These are phyloP conservation scores for Diospyros kaki DNA, from an alignment of 148 eudicot species.

Conservation along the genomic window DNA sequence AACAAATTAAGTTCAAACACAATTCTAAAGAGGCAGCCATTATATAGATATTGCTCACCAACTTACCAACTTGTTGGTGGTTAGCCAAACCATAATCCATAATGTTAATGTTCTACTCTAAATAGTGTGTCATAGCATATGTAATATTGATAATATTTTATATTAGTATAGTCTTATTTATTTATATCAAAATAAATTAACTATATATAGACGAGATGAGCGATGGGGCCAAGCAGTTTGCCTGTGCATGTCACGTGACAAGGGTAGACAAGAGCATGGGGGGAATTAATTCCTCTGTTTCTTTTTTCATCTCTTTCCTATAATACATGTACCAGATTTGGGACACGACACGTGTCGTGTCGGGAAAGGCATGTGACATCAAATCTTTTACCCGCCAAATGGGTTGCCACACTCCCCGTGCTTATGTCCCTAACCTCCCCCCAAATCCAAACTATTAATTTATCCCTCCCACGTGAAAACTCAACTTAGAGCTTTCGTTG, in stretches of 20 bases:
- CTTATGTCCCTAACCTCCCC: conserved; percentile 28
- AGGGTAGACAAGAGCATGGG: conserved; percentile 20
- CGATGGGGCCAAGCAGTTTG: neutral
- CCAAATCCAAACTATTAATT: too few species aligned
- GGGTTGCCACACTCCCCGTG: conserved; percentile 30
- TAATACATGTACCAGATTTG: conserved; percentile 3
- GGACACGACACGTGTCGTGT: conserved; percentile 33
- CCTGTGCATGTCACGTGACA: conserved; percentile 1
- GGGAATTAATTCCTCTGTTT: conserved; percentile 19
- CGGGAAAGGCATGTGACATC: conserved; percentile 31
- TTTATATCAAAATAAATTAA: too few species aligned
- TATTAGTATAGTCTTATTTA: too few species aligned
- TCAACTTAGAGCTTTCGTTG: too few species aligned
- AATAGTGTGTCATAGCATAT: neutral
- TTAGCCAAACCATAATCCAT: neutral
- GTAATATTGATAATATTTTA: too few species aligned
- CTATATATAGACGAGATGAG: neutral
- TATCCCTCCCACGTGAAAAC: too few species aligned
- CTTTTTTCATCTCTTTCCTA: neutral
- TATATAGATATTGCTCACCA: neutral
- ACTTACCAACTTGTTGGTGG: neutral
- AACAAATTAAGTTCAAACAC: too few species aligned
- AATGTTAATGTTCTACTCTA: too few species aligned
- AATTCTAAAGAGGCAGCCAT: too few species aligned
- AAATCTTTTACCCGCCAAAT: conserved; percentile 6